Percentiles rank a stretch among this genome's conserved stretches.
Evolutionary conservation across 768 basidiomycete genomes (phyloP).

Genomic region (Rubroboletus satanas): DNA sequence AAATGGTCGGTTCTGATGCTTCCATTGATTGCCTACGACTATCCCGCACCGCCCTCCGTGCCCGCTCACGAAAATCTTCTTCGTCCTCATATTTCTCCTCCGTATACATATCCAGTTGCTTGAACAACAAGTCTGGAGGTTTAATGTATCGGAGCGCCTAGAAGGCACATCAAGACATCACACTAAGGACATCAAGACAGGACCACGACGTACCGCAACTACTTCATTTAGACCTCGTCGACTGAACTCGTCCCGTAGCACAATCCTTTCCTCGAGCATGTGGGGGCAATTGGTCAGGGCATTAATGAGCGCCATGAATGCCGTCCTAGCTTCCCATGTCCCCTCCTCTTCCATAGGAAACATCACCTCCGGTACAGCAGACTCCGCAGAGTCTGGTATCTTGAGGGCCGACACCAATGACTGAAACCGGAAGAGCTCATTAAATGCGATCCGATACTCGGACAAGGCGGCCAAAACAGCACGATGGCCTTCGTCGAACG

Average conservation of each 20-base stretch:
- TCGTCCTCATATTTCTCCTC: conserved; percentile 92
- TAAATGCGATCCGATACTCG: conserved; percentile 68
- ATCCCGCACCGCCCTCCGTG: conserved; percentile 36
- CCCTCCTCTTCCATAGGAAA: conserved; percentile 58
- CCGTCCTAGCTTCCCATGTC: conserved; percentile 77
- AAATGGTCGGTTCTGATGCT: conserved; percentile 49
- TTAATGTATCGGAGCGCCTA: conserved; percentile 73
- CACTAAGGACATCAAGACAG: background rate
- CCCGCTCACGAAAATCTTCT: conserved; percentile 72
- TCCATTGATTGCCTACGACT: conserved; percentile 18
- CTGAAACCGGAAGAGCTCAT: conserved; percentile 79
- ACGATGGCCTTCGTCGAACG: conserved; percentile 64
- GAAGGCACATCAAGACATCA: background rate
- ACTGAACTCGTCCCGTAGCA: conserved; percentile 78
- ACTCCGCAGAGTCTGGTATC: conserved; percentile 43
- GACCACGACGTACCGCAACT: conserved; percentile 60
- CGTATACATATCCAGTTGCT: conserved; percentile 73
- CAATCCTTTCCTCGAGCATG: conserved; percentile 70
- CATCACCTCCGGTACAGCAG: conserved; percentile 29
- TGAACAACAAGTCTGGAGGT: conserved; percentile 76
- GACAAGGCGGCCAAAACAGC: conserved; percentile 75
- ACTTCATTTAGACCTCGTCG: conserved; percentile 80
- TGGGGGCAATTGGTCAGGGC: conserved; percentile 75
- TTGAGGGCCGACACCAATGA: conserved; percentile 62
- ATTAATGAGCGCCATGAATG: conserved; percentile 75